Evolutionary conservation across 768 basidiomycete genomes (phyloP), one percentile per base, ranked within the genome.

Genomic region (Phlegmacium glaucopus): DNA sequence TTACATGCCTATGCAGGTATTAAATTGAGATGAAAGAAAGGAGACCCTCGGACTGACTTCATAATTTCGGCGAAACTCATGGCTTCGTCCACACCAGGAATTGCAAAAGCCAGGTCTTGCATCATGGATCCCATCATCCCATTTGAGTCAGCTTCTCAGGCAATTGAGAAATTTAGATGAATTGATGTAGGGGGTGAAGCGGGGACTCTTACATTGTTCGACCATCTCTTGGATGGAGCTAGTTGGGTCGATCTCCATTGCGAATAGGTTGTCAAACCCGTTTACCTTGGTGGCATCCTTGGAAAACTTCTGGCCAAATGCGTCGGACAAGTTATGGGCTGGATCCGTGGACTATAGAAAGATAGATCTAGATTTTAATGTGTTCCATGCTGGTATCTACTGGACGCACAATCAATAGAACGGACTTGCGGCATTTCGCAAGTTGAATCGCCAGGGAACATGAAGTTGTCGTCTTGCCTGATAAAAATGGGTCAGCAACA

Each of bases 11-110:
- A 58, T 5, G 45, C 8, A 45, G 11, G 18, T 41, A 50, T 17
- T n/a, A 28, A 42, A 27, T 37, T 26, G 6, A 22, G 35, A 39
- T 16, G 47, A 10, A 37, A 32, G 39, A 18, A 13, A 9, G 11
- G 8, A 28, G 4, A 16, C 4, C n/a, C 13, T 15, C 2, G 27
- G 2, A 70, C 83, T 48, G 49, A 96, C 95, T 98, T 99, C 96
- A 98, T 99, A 66, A 99, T 96, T 68, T 99, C 96, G 0, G 96
- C 96, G 58, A 99, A 99, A 53, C 93, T 94, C 96, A 99, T 98
- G 4, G 96, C 96, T 69, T 99, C 96, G 60, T 99, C 96, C 10
- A 99, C 95, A 70, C 96, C 96, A 0, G 96, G 96, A 48, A 99
- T 98, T 2, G 96, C 94, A 61, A 99, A 99, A 0, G 96, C 96